Evolutionary conservation across 106 monocot genomes (phyloP).

Genomic region (Apostasia shenzhenica): DNA sequence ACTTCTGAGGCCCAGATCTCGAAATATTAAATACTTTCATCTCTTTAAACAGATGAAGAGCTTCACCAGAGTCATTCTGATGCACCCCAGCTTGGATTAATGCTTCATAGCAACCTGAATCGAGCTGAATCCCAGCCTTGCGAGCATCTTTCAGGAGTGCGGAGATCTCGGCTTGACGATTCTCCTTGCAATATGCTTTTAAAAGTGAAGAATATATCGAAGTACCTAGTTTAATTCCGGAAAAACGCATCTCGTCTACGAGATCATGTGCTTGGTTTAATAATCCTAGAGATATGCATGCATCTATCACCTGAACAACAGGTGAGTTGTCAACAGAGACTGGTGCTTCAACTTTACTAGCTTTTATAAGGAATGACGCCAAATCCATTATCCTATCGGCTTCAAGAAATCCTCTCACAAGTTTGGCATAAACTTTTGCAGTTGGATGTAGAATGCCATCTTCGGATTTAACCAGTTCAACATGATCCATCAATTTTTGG

Average conservation of each 20-base stretch:
- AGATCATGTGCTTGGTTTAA: constrained; percentile 91
- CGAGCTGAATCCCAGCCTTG: constrained; percentile 79
- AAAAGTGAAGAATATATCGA: constrained; percentile 71
- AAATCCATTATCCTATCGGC: constrained; percentile 56
- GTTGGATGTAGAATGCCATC: constrained; percentile 90
- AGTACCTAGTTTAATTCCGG: constrained; percentile 59
- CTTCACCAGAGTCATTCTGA: constrained; percentile 41
- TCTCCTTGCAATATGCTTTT: constrained; percentile 76
- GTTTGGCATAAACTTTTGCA: constrained; percentile 85
- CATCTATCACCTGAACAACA: constrained; percentile 74
- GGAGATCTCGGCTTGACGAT: constrained; percentile 41
- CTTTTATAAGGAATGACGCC: constrained; percentile 60
- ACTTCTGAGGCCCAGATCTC: constrained; percentile 32
- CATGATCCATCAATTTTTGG: constrained; percentile 42
- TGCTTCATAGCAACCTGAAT: constrained; percentile 68
- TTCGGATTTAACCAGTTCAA: constrained; percentile 61
- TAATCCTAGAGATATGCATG: constrained; percentile 62
- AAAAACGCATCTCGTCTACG: constrained; percentile 89
- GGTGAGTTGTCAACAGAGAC: constrained; percentile 61
- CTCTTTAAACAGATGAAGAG: constrained; percentile 65
- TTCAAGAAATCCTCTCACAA: constrained; percentile 69
- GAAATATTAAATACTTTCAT: constrained; percentile 54
- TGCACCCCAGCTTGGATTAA: constrained; percentile 45
- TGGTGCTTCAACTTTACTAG: constrained; percentile 61
- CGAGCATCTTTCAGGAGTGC: constrained; percentile 66